Conservation (phyloP, 495 filamentous ascomycete genomes). For the Penicillium cataractarum region DNA sequence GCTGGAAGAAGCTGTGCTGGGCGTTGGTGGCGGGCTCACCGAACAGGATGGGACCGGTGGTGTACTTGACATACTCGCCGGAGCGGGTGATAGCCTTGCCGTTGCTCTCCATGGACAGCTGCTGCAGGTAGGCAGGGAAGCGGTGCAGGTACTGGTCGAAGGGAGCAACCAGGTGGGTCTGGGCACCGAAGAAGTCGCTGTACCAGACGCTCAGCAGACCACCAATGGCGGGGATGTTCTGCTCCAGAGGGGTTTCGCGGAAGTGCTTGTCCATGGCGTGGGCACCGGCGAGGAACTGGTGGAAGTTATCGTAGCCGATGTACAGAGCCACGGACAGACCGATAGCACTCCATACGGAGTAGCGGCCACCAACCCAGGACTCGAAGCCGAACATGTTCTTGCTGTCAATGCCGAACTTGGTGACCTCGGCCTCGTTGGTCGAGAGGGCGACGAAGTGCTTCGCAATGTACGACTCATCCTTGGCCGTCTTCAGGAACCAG, state of each 20-base stretch:
- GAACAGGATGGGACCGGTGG: slow-evolving; percentile 91
- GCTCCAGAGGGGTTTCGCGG: slow-evolving; percentile 80
- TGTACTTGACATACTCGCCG: slow-evolving; percentile 93
- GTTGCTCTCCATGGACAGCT: slow-evolving; percentile 99
- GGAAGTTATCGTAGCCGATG: slow-evolving; percentile 96
- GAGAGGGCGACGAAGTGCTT: slow-evolving; percentile 99
- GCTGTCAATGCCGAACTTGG: slow-evolving; percentile 96
- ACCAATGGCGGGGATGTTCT: slow-evolving; percentile 93
- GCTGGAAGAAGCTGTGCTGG: slow-evolving; percentile 99
- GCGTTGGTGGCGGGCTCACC: slow-evolving; percentile 98
- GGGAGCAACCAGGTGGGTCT: slow-evolving; percentile 95
- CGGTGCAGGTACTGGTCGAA: slow-evolving; percentile 99
- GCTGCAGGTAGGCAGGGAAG: slow-evolving; percentile 98
- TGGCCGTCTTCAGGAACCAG: slow-evolving; percentile 91
- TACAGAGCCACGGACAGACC: slow-evolving; percentile 92
- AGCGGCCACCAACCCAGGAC: slow-evolving; percentile 96
- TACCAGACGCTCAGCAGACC: slow-evolving; percentile 97
- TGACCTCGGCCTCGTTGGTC: slow-evolving; percentile 92
- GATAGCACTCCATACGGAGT: slow-evolving; percentile 98
- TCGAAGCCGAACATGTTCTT: slow-evolving; percentile 99
- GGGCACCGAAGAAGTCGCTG: slow-evolving; percentile 96
- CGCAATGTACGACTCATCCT: slow-evolving; percentile 75
- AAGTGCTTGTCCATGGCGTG: slow-evolving; percentile 99
- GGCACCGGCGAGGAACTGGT: slow-evolving; percentile 91
- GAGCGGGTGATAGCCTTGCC: slow-evolving; percentile 94